Conservation (phyloP, 2,329 filamentous ascomycete species). For the Fusarium sambucinum region DNA sequence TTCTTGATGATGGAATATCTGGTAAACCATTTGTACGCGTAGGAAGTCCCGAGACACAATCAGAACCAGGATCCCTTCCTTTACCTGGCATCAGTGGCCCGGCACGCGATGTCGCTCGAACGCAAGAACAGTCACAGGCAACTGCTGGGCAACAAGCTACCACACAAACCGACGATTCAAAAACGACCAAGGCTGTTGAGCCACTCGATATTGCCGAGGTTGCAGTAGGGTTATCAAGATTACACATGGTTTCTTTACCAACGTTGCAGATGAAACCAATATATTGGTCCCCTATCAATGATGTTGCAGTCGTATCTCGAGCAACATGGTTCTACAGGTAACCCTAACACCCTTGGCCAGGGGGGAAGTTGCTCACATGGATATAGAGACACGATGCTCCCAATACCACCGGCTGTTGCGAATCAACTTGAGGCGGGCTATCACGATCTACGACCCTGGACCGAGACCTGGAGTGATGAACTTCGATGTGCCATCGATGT, state of each 20-base stretch:
- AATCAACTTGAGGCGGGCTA: slow-evolving; percentile 96
- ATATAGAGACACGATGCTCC: slow-evolving; percentile 83
- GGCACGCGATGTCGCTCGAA: slow-evolving; percentile 12
- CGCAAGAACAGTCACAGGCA: slow-evolving; percentile 11
- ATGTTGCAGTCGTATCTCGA: slow-evolving; percentile 83
- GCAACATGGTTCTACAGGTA: slow-evolving; percentile 96
- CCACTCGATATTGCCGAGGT: slow-evolving; percentile 65
- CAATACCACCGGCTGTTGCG: slow-evolving; percentile 84
- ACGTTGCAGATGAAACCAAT: slow-evolving; percentile 92
- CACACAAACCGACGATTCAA: slow-evolving; percentile 14
- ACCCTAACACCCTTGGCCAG: not conserved
- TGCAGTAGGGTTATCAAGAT: slow-evolving; percentile 87
- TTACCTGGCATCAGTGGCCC: slow-evolving; percentile 8
- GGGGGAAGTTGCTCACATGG: slow-evolving; percentile 33
- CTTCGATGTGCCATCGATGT: slow-evolving; percentile 90
- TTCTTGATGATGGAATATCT: slow-evolving; percentile 64
- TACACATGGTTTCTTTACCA: slow-evolving; percentile 89
- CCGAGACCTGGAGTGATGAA: slow-evolving; percentile 92
- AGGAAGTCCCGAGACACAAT: slow-evolving; percentile 50
- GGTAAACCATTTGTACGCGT: slow-evolving; percentile 67
- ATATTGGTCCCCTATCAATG: slow-evolving; percentile 96
- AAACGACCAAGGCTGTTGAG: slow-evolving; percentile 9
- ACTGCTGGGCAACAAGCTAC: slow-evolving; percentile 17
- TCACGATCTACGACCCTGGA: slow-evolving; percentile 86
- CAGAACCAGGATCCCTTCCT: slow-evolving; percentile 29